These are phyloP conservation scores for Termitomyces sp. DNA, from an alignment of 768 basidiomycete genomes.

Conservation along the genomic window DNA sequence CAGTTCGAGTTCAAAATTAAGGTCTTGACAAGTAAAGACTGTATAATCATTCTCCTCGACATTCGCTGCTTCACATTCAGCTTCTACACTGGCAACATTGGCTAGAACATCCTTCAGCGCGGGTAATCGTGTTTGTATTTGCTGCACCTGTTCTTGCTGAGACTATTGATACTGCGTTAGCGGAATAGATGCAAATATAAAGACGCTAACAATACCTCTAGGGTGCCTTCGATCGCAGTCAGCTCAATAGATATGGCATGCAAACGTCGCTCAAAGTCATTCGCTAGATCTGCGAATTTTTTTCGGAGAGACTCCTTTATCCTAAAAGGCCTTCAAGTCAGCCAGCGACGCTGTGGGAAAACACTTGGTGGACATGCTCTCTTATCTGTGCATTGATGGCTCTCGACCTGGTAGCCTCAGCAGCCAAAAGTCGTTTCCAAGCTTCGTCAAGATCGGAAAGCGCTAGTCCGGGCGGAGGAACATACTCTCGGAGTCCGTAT, in stretches of 20 bases:
- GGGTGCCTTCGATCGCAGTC: slow-evolving; percentile 66
- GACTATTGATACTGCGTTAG: slow-evolving; percentile 33
- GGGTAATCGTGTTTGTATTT: slow-evolving; percentile 65
- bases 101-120: slow-evolving; percentile 53
- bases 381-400: slow-evolving; percentile 88
- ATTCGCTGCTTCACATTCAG: slow-evolving; percentile 79
- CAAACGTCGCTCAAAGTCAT: slow-evolving; percentile 67
- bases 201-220: slow-evolving; percentile 49
- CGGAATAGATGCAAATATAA: neutral
- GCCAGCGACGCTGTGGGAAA: slow-evolving; percentile 1
- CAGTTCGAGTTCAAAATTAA: slow-evolving; percentile 84
- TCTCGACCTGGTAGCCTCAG: slow-evolving; percentile 73
- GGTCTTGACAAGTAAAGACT: slow-evolving; percentile 81
- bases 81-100: slow-evolving; percentile 59
- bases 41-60: slow-evolving; percentile 98
- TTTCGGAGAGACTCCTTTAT: slow-evolving; percentile 80
- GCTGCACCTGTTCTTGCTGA: slow-evolving; percentile 65
- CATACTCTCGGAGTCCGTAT: slow-evolving; percentile 81
- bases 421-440: slow-evolving; percentile 69
- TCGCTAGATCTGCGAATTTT: slow-evolving; percentile 72
- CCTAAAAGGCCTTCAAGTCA: slow-evolving; percentile 31
- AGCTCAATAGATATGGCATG: slow-evolving; percentile 66
- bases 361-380: slow-evolving; percentile 48
- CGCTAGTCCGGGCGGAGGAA: slow-evolving; percentile 67
- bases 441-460: slow-evolving; percentile 69